Percentiles rank a stretch among this genome's conserved stretches.
phyloP scores from a whole-genome alignment of 1,284 basidiomycete genomes.

The Ceratobasidium sp. region DNA sequence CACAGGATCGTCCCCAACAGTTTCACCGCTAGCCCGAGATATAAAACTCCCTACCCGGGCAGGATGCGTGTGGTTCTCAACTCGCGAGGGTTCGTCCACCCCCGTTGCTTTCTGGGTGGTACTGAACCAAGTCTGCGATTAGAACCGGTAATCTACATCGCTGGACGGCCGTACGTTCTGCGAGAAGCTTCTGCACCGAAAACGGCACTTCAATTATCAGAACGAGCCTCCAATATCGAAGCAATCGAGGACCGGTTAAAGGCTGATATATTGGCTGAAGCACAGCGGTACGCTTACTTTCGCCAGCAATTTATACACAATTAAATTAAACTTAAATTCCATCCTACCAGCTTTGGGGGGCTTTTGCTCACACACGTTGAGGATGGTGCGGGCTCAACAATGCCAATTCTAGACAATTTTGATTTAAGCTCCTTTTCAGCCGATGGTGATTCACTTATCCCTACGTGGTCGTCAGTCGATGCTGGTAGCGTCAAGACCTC shows the following conservation, averaged over 20 bases:
- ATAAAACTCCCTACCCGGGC: conserved; percentile 59
- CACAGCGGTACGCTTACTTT: conserved; percentile 65
- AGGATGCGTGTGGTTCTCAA: conserved; percentile 82
- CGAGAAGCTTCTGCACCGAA: conserved; percentile 90
- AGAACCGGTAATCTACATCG: conserved; percentile 78
- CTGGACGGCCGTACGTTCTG: conserved; percentile 94
- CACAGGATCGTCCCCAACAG: conserved; percentile 40
- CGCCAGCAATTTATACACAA: background rate
- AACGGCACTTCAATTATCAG: conserved; percentile 83
- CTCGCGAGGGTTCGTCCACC: conserved; percentile 72
- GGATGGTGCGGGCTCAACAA: conserved; percentile 64
- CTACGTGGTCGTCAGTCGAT: conserved; percentile 96
- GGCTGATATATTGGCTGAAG: conserved; percentile 93
- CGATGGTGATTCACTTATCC: conserved; percentile 83
- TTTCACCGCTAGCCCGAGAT: conserved; percentile 38
- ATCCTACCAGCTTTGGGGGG: conserved; percentile 77
- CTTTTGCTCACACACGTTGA: conserved; percentile 94
- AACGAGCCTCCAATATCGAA: conserved; percentile 94
- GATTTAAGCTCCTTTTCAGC: conserved; percentile 56
- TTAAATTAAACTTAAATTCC: background rate
- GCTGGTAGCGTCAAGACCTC: conserved; percentile 85
- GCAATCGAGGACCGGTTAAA: conserved; percentile 93
- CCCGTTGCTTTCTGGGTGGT: conserved; percentile 7
- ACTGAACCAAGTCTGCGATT: conserved; percentile 10
- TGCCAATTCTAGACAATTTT: conserved; percentile 5